Percentiles rank a stretch among this genome's conserved stretches.
Conservation (phyloP, 2,329 filamentous ascomycete genomes). For the Myriosclerotinia duriaeana region DNA sequence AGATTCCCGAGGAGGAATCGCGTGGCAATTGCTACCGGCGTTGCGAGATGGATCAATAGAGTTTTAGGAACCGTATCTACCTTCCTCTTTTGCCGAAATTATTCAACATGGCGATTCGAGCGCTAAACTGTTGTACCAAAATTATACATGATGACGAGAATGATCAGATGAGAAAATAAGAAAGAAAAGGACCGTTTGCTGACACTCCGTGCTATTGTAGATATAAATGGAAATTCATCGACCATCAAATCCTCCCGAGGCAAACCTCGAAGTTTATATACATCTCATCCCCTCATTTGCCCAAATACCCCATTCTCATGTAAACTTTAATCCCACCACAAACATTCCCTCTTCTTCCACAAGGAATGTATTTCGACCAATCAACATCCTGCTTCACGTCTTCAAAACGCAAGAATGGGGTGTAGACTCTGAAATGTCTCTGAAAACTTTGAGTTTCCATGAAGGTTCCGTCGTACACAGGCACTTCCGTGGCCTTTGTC, state of each 20-base stretch:
- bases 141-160: conserved; percentile 3
- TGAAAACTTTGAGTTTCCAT: background rate
- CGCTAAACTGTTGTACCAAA: background rate
- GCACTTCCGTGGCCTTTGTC: conserved; percentile 13
- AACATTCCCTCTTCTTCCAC: background rate
- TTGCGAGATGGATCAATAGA: conserved; percentile 17
- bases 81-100: background rate
- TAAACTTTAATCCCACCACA: conserved; percentile 6
- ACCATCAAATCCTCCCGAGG: background rate
- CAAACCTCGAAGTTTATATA: conserved; percentile 13
- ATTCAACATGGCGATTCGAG: background rate
- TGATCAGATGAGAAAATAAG: background rate
- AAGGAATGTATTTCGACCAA: background rate
- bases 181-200: background rate
- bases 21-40: conserved; percentile 1
- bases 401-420: conserved; percentile 15
- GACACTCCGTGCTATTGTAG: background rate
- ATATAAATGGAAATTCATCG: background rate
- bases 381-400: conserved; percentile 3
- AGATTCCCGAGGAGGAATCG: background rate
- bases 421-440: background rate
- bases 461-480: conserved; percentile 2
- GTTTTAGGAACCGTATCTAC: background rate
- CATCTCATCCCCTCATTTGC: background rate
- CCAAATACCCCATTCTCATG: conserved; percentile 7